A percentile compares a stretch with the other conserved stretches of the same genome.
These are phyloP conservation scores for Coccinonectria pachysandricola DNA, from an alignment of 2,329 filamentous ascomycete species.

Conservation along the genomic window DNA sequence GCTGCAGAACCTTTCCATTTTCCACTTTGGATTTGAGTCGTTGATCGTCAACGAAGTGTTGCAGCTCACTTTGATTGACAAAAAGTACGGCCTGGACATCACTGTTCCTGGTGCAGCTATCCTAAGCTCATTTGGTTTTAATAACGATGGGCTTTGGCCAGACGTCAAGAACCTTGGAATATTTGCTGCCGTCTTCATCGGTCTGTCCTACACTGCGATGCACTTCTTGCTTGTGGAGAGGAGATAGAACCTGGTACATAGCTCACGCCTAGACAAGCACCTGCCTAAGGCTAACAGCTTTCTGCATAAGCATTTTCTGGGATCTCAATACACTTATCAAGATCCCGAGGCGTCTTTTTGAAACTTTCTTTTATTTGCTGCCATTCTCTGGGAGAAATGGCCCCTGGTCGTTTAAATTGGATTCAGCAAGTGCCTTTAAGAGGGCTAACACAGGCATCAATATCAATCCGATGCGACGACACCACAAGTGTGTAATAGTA, in stretches of 20 bases:
- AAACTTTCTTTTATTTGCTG: too few relatives aligned
- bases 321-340: too few relatives aligned
- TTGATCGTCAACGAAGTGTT: slow-evolving; percentile 96
- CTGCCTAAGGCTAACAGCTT: too few relatives aligned
- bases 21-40: slow-evolving; percentile 95
- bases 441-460: too few relatives aligned
- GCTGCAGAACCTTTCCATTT: slow-evolving; percentile 90
- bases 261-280: slow-evolving; percentile 3
- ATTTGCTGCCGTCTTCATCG: slow-evolving; percentile 72
- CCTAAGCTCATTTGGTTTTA: slow-evolving; percentile 87
- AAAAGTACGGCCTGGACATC: slow-evolving; percentile 94
- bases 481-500: too few relatives aligned
- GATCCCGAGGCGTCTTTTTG: too few relatives aligned
- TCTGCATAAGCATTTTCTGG: too few relatives aligned
- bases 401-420: too few relatives aligned
- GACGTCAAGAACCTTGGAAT: slow-evolving; percentile 75
- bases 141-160: slow-evolving; percentile 74
- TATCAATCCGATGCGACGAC: too few relatives aligned
- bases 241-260: slow-evolving; percentile 26
- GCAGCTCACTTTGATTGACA: slow-evolving; percentile 78
- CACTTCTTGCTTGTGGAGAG: slow-evolving; percentile 88
- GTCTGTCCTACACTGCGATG: slow-evolving; percentile 86
- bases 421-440: too few relatives aligned
- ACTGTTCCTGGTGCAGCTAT: slow-evolving; percentile 92
- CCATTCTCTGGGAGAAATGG: too few relatives aligned